Conservation (phyloP, 805 yeast species). For the Kuraishia piskuri region DNA sequence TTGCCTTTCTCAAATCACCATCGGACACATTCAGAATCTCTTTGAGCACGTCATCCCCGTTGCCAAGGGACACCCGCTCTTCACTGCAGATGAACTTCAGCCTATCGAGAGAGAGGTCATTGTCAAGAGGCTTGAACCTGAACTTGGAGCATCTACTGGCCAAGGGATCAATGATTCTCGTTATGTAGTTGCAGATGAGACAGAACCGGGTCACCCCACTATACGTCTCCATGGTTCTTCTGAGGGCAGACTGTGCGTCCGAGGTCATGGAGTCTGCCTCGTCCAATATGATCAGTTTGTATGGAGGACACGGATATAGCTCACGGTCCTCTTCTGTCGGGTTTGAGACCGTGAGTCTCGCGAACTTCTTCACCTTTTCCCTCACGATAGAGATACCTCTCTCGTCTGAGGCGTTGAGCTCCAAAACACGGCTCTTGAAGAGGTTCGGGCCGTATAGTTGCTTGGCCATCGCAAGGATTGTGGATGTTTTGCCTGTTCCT, state of each 20-base stretch:
- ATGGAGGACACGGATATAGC: slow-evolving; percentile 93
- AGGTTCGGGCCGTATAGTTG: slow-evolving; percentile 71
- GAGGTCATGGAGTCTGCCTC: slow-evolving; percentile 98
- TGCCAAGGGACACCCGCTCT: slow-evolving; percentile 27
- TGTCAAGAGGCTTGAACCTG: slow-evolving; percentile 74
- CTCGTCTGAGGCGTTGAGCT: slow-evolving; percentile 85
- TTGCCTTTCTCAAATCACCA: slow-evolving; percentile 92
- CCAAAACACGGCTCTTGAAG: slow-evolving; percentile 64
- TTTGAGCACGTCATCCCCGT: slow-evolving; percentile 40
- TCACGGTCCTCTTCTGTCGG: slow-evolving; percentile 61
- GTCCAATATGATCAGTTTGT: slow-evolving; percentile 84
- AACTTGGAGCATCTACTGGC: slow-evolving; percentile 96
- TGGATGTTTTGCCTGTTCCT: slow-evolving; percentile 89
- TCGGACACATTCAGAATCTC: slow-evolving; percentile 64
- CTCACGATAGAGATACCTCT: slow-evolving; percentile 85
- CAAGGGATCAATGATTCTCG: slow-evolving; percentile 92
- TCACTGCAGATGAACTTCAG: slow-evolving; percentile 49
- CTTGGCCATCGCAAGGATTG: slow-evolving; percentile 74
- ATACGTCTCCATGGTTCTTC: slow-evolving; percentile 91
- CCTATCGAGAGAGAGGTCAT: slow-evolving; percentile 60
- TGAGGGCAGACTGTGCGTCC: slow-evolving; percentile 91
- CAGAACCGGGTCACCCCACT: slow-evolving; percentile 90
- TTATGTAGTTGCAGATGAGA: slow-evolving; percentile 90
- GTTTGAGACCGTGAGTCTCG: slow-evolving; percentile 75
- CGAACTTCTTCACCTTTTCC: slow-evolving; percentile 79